phyloP scores from a whole-genome alignment of 1,284 basidiomycete genomes.

The Sanghuangporus baumii region DNA sequence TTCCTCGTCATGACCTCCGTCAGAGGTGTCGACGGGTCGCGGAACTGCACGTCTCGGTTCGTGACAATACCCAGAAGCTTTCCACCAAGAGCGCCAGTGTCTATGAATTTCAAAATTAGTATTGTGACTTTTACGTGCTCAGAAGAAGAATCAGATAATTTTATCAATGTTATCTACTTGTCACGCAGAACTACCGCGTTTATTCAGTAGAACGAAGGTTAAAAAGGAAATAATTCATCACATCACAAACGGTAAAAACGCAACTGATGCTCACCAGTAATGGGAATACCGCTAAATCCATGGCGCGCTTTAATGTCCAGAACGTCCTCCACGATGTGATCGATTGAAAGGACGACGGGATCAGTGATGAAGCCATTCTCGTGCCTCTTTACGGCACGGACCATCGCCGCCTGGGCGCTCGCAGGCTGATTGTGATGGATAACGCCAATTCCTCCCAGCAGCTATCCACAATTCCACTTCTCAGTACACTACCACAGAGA shows the following conservation, averaged over 20 bases:
- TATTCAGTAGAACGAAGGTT: conserved; percentile 52
- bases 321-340: conserved; percentile 83
- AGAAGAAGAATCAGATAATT: conserved; percentile 14
- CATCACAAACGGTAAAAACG: conserved; percentile 23
- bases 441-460: conserved; percentile 95
- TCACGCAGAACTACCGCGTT: conserved; percentile 42
- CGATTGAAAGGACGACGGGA: conserved; percentile 81
- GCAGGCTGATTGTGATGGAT: conserved; percentile 97
- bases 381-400: conserved; percentile 95
- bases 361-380: conserved; percentile 99
- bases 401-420: conserved; percentile 91
- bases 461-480: conserved; percentile 37
- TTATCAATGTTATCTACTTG: conserved; percentile 15
- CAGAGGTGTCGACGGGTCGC: conserved; percentile 61
- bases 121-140: background rate
- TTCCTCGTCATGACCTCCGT: conserved; percentile 88
- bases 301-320: conserved; percentile 89
- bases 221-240: conserved; percentile 35
- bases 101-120: conserved; percentile 39
- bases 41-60: conserved; percentile 95
- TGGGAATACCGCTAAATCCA: conserved; percentile 96
- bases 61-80: conserved; percentile 97
- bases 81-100: conserved; percentile 81
- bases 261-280: conserved; percentile 72
- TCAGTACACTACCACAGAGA: conserved; percentile 14